Conservation (phyloP, 768 basidiomycete species). For the Rhizopogon rudus region DNA sequence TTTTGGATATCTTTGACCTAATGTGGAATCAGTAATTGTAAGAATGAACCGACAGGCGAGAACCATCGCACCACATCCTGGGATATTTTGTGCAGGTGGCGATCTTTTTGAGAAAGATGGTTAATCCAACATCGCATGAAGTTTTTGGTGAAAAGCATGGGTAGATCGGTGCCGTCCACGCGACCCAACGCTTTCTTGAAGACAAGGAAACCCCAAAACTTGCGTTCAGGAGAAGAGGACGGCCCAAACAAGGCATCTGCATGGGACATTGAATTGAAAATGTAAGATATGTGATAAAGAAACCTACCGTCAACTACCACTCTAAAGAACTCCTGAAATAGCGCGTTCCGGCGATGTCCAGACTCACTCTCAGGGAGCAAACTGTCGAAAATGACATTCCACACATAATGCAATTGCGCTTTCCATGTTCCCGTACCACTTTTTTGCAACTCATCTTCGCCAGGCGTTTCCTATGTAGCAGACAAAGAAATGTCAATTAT, state of each 20-base stretch:
- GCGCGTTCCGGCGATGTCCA: conserved; percentile 36
- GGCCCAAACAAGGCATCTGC: conserved; percentile 84
- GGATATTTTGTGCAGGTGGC: conserved; percentile 87
- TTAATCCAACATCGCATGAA: conserved; percentile 98
- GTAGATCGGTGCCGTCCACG: conserved; percentile 59
- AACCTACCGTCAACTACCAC: conserved; percentile 84
- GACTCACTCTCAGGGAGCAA: conserved; percentile 51
- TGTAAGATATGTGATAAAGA: background rate
- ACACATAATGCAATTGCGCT: conserved; percentile 88
- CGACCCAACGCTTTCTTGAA: conserved; percentile 76
- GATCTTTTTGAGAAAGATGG: conserved; percentile 83
- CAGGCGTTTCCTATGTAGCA: conserved; percentile 45
- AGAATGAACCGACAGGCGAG: background rate
- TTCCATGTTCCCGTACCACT: conserved; percentile 67
- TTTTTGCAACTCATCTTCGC: conserved; percentile 49
- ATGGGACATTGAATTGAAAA: background rate
- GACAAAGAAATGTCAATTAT: conserved; percentile 7
- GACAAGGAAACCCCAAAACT: conserved; percentile 95
- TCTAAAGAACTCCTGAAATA: conserved; percentile 89
- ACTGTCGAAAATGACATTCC: conserved; percentile 77
- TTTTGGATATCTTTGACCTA: conserved; percentile 74
- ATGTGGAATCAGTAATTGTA: background rate
- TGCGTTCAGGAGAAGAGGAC: conserved; percentile 80
- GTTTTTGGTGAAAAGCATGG: conserved; percentile 89
- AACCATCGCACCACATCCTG: conserved; percentile 60